A percentile compares a stretch with the other conserved stretches of the same genome.
Conservation (phyloP, 805 yeast genomes). For the Torulaspora franciscae region DNA sequence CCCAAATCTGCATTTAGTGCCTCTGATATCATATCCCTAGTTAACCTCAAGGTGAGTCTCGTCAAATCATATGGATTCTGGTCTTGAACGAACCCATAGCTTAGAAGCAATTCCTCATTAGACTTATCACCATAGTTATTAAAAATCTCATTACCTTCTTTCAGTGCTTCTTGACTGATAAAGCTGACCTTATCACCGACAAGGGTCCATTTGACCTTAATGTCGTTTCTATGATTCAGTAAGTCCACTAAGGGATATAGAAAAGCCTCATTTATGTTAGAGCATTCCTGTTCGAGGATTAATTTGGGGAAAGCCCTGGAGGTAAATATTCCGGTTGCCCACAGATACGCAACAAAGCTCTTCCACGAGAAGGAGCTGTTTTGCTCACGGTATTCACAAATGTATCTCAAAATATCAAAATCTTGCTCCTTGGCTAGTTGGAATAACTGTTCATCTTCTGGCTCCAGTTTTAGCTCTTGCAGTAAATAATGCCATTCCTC, state of each 20-base stretch:
- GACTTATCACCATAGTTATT: slow-evolving; percentile 88
- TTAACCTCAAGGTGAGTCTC: slow-evolving; percentile 56
- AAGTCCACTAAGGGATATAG: slow-evolving; percentile 74
- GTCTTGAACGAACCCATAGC: slow-evolving; percentile 70
- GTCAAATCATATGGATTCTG: slow-evolving; percentile 55
- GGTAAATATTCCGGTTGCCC: slow-evolving; percentile 67
- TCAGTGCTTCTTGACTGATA: slow-evolving; percentile 34
- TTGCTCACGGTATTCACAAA: slow-evolving; percentile 23
- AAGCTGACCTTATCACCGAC: slow-evolving; percentile 39
- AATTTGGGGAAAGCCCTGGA: slow-evolving; percentile 80
- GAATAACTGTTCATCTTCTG: slow-evolving; percentile 16
- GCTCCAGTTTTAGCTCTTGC: slow-evolving; percentile 6
- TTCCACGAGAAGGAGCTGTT: slow-evolving; percentile 46
- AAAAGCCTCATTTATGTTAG: slow-evolving; percentile 52
- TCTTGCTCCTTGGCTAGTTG: slow-evolving; percentile 19
- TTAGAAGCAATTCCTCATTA: slow-evolving; percentile 74
- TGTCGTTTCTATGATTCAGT: slow-evolving; percentile 62
- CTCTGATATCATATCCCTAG: slow-evolving; percentile 26
- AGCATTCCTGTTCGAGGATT: slow-evolving; percentile 38
- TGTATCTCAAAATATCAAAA: slow-evolving; percentile 20
- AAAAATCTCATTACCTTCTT: slow-evolving; percentile 48
- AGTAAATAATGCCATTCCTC: slow-evolving; percentile 51
- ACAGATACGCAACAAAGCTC: slow-evolving; percentile 60
- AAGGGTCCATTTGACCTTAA: slow-evolving; percentile 60
- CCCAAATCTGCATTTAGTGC: slow-evolving; percentile 38